These are phyloP conservation scores for Xylariaceae sp. DNA, from an alignment of 2,329 filamentous ascomycete genomes.

Conservation along the genomic window DNA sequence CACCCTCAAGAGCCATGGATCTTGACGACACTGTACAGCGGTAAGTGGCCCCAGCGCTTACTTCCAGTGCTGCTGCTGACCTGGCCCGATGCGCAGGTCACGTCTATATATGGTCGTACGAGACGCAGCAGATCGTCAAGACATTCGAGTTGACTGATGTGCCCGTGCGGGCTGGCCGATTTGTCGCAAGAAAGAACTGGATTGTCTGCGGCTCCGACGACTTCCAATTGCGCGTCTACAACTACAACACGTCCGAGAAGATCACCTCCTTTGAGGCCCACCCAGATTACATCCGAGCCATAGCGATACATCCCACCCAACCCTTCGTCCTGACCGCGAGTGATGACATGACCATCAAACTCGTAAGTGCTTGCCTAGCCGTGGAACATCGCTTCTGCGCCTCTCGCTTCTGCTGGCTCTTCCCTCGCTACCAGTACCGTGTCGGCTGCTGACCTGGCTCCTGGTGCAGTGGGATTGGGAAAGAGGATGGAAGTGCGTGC, in stretches of 20 bases:
- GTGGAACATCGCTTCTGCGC: no score
- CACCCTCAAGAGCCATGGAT: conserved; percentile 96
- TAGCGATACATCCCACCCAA: conserved; percentile 89
- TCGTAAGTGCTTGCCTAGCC: no score
- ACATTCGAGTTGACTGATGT: conserved; percentile 99
- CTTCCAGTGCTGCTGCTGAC: no score
- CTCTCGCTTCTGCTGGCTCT: no score
- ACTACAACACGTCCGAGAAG: conserved; percentile 99
- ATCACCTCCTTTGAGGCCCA: conserved; percentile 96
- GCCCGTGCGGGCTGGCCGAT: conserved; percentile 90
- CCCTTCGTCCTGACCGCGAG: conserved; percentile 93
- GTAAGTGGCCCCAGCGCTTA: conserved; percentile 44
- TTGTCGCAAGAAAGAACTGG: conserved; percentile 98
- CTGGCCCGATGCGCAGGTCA: no score
- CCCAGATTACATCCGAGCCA: conserved; percentile 96
- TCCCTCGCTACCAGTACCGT: no score
- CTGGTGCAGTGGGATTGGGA: conserved; percentile 80
- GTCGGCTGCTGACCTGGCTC: conserved; percentile 1
- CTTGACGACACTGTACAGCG: conserved; percentile 92
- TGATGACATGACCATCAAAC: conserved; percentile 97
- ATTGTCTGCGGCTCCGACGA: conserved; percentile 93
- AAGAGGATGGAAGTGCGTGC: conserved; percentile 94
- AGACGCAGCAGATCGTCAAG: conserved; percentile 94
- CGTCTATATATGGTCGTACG: conserved; percentile 99
- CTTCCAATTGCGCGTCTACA: conserved; percentile 84